Evolutionary conservation across 164 flowering plant genomes (phyloP), one percentile per base, ranked within the genome.

Genomic region (Nelumbo lutea): DNA sequence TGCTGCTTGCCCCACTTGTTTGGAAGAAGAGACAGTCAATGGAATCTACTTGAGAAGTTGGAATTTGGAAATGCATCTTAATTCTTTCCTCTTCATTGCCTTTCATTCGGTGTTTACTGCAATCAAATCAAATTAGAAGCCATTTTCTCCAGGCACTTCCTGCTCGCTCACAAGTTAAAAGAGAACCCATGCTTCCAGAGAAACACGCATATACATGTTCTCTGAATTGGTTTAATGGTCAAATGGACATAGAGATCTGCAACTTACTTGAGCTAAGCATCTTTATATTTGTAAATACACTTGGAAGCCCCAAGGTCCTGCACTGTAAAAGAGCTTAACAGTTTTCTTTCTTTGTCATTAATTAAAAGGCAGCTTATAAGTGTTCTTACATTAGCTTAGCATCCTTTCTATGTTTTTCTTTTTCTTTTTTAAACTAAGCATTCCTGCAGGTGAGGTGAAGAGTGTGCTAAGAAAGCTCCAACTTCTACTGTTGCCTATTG

Each of bases 1-100:
- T 86, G 93, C 76, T 88, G 71, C 81, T 85, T 56, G 91, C 90
- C 13, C 91, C 91, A 41, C 73, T 83, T 15, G 61, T 88, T 63
- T 82, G 84, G 87, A 84, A 85, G 72, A 75, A 68, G 59, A 81
- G 82, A 72, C 80, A 74, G 65, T 58, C 79, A 7, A 73, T 47
- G 7, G 83, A 68, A 79, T 52, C 79, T 13, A 38, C 75, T 9
- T 77, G 60, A 74, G 45, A 67, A 59, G 45, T 57, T 1, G 11
- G 53, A 50, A 50, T 27, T 27, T 27, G 27, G 53, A 8, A 9
- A 50, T 43, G 15, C 0, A 5, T n/a, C 1, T 2, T 41, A 42
- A 11, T 42, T 3, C 27, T 47, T 67, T 53, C 59, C 72, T 60
- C 58, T n/a, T 6, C 52, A 40, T 57, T 9, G 59, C 48, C 48